Percentiles rank a stretch among this genome's conserved stretches.
phyloP scores from a whole-genome alignment of 2,329 filamentous ascomycete species.

The Colletotrichum cordylinicola region DNA sequence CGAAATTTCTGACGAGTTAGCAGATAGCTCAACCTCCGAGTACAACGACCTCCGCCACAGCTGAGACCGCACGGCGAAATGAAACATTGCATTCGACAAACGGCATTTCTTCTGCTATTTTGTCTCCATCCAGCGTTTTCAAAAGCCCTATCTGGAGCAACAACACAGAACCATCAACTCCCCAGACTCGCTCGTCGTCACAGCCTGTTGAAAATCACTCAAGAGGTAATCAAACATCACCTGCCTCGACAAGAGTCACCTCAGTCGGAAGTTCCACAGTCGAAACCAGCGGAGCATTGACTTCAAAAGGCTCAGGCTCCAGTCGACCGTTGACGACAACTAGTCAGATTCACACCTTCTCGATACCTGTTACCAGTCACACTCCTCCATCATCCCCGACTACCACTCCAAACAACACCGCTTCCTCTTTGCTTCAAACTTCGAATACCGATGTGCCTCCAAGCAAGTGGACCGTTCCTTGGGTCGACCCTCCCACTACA shows the following conservation, averaged over 20 bases:
- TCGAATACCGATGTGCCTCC: background rate
- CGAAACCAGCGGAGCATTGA: background rate
- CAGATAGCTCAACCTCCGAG: background rate
- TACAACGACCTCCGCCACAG: background rate
- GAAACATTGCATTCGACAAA: background rate
- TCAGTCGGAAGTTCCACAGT: background rate
- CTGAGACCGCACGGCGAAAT: background rate
- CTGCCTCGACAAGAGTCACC: background rate
- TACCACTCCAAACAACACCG: background rate
- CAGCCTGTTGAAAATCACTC: background rate
- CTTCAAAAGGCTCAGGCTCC: background rate
- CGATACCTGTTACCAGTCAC: background rate
- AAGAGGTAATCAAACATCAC: background rate
- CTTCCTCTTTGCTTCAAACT: background rate
- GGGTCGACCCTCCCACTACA: background rate
- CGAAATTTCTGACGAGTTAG: background rate
- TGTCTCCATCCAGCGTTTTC: background rate
- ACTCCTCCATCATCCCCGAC: background rate
- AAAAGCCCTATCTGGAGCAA: background rate
- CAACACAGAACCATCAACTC: background rate
- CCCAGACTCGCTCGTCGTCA: background rate
- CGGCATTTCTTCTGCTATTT: background rate
- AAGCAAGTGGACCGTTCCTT: background rate
- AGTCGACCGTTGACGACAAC: background rate
- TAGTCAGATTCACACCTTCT: background rate